Conservation (phyloP, 305 asterid genomes). For the Fraxinus greggii region DNA sequence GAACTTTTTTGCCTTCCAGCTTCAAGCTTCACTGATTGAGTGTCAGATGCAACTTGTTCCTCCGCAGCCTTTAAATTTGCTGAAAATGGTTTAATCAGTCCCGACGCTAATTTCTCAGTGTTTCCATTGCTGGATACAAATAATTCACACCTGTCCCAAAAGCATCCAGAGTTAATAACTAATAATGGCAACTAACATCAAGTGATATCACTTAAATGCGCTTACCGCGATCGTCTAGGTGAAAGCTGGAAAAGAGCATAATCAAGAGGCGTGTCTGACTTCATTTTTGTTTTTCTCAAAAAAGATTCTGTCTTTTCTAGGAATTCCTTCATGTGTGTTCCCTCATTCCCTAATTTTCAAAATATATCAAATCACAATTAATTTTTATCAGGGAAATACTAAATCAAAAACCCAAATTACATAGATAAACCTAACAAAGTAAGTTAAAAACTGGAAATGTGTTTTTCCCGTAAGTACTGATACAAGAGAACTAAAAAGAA, state of each 20-base stretch:
- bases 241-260: conserved; percentile 87
- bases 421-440: neutral
- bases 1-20: conserved; percentile 55
- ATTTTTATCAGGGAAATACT: neutral
- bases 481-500: conserved; percentile 15
- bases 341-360: conserved; percentile 27
- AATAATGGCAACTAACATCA: conserved; percentile 7
- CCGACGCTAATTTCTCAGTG: conserved; percentile 89
- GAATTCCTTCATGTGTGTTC: conserved; percentile 35
- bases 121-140: conserved; percentile 68
- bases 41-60: conserved; percentile 70
- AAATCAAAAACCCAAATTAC: neutral
- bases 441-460: neutral
- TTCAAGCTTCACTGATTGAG: conserved; percentile 79
- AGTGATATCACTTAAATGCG: conserved; percentile 18
- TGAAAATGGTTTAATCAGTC: conserved; percentile 83
- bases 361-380: neutral
- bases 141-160: conserved; percentile 70
- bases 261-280: conserved; percentile 67
- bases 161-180: conserved; percentile 15
- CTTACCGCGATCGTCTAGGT: conserved; percentile 77
- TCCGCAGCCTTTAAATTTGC: conserved; percentile 72
- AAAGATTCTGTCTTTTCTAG: conserved; percentile 21
- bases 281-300: conserved; percentile 47
- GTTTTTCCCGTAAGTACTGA: neutral